Evolutionary conservation across 1,284 basidiomycete genomes (phyloP).

Genomic region (Leccinum proximum): DNA sequence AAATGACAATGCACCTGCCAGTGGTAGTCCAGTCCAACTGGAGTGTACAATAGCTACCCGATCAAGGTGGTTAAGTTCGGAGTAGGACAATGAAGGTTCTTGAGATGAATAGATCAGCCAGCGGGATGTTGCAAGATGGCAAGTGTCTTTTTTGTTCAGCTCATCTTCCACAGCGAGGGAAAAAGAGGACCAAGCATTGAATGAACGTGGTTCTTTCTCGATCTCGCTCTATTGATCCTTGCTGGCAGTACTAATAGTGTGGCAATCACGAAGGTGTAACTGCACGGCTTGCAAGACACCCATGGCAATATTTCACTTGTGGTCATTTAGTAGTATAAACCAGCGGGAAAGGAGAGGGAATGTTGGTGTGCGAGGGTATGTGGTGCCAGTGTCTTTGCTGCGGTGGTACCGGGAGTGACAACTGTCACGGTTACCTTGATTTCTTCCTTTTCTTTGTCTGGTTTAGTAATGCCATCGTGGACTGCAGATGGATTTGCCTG

Average conservation of each 20-base stretch:
- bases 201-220: conserved; percentile 19
- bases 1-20: too few species aligned
- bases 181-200: conserved; percentile 33
- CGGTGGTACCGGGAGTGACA: conserved; percentile 26
- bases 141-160: conserved; percentile 11
- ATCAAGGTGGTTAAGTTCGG: conserved; percentile 36
- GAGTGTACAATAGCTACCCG: too few species aligned
- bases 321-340: conserved; percentile 1
- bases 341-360: conserved; percentile 46
- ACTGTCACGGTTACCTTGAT: conserved; percentile 26
- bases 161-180: conserved; percentile 19
- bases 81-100: conserved; percentile 15
- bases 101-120: conserved; percentile 23
- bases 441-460: conserved; percentile 61
- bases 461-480: conserved; percentile 40
- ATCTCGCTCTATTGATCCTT: conserved; percentile 18
- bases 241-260: conserved; percentile 34
- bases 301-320: conserved; percentile 31
- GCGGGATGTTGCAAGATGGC: conserved; percentile 18
- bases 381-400: conserved; percentile 32
- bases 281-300: conserved; percentile 62
- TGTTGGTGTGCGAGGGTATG: conserved; percentile 50
- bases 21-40: too few species aligned
- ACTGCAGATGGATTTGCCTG: conserved; percentile 63
- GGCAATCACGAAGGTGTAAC: conserved; percentile 52